phyloP scores from a whole-genome alignment of 257 asterid genomes.

The Thymus quinquecostatus region DNA sequence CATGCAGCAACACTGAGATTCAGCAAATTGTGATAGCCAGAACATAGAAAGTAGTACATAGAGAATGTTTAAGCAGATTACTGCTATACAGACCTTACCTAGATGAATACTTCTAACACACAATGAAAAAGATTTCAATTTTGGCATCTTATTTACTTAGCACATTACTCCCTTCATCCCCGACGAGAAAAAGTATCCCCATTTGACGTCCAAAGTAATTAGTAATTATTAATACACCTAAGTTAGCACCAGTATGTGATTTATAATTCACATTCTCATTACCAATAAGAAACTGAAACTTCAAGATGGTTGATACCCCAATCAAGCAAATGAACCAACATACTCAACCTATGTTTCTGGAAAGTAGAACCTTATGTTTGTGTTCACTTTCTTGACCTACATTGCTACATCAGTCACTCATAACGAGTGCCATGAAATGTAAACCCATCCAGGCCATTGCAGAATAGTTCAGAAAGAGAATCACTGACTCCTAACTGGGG shows the following conservation, averaged over 20 bases:
- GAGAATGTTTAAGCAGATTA: constrained; percentile 7
- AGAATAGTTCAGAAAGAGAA: neutral
- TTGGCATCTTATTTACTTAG: neutral
- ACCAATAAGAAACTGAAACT: too few relatives aligned
- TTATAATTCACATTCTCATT: too few relatives aligned
- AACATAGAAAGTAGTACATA: constrained; percentile 6
- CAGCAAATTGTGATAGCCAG: constrained; percentile 7
- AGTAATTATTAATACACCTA: too few relatives aligned
- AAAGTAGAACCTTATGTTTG: too few relatives aligned
- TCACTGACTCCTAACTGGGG: constrained; percentile 20
- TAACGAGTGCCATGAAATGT: constrained; percentile 25
- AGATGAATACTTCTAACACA: neutral
- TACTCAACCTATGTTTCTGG: too few relatives aligned
- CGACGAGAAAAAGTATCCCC: neutral
- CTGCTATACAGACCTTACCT: neutral
- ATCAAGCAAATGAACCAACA: too few relatives aligned
- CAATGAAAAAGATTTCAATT: neutral
- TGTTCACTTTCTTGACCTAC: too few relatives aligned
- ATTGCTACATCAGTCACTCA: neutral
- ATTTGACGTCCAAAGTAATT: too few relatives aligned
- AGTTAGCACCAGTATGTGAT: too few relatives aligned
- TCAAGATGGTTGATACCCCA: too few relatives aligned
- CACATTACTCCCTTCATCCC: neutral
- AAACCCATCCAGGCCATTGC: constrained; percentile 9
- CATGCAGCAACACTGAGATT: constrained; percentile 6